Percentiles rank a stretch among this genome's conserved stretches.
These are phyloP conservation scores for Malus fusca DNA, from an alignment of 306 rosid species.

Conservation along the genomic window DNA sequence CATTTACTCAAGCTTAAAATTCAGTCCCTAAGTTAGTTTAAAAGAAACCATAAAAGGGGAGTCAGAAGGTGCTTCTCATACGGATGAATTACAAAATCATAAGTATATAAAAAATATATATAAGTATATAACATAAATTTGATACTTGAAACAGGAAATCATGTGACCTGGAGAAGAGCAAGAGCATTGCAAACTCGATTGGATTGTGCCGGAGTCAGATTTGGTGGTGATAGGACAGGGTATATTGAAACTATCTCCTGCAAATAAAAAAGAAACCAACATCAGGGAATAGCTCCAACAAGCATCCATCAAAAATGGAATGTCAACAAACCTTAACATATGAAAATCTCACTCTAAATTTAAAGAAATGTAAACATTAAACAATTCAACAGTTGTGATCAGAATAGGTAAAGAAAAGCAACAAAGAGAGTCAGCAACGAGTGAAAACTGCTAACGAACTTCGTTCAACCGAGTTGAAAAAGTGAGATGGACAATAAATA, in stretches of 20 bases:
- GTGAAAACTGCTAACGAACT: neutral
- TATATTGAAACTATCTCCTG: constrained; percentile 81
- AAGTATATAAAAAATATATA: neutral
- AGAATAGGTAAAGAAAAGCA: neutral
- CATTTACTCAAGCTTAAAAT: neutral
- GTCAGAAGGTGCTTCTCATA: neutral
- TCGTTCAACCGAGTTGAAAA: neutral
- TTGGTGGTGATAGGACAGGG: constrained; percentile 66
- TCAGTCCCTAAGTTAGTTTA: neutral
- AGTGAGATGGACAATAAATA: neutral
- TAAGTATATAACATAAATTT: neutral
- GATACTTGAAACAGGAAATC: neutral
- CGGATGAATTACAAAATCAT: neutral
- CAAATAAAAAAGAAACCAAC: constrained; percentile 2
- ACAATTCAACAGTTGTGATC: neutral
- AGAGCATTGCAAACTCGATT: constrained; percentile 92
- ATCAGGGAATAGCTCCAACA: neutral
- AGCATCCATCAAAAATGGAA: neutral
- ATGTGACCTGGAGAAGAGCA: constrained; percentile 81
- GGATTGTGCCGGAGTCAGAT: constrained; percentile 69
- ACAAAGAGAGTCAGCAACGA: neutral
- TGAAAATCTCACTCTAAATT: neutral
- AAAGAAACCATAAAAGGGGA: neutral
- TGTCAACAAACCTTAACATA: neutral
- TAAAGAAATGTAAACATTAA: neutral